Conservation (phyloP, 2,329 filamentous ascomycete species). For the Colletotrichum lupini region DNA sequence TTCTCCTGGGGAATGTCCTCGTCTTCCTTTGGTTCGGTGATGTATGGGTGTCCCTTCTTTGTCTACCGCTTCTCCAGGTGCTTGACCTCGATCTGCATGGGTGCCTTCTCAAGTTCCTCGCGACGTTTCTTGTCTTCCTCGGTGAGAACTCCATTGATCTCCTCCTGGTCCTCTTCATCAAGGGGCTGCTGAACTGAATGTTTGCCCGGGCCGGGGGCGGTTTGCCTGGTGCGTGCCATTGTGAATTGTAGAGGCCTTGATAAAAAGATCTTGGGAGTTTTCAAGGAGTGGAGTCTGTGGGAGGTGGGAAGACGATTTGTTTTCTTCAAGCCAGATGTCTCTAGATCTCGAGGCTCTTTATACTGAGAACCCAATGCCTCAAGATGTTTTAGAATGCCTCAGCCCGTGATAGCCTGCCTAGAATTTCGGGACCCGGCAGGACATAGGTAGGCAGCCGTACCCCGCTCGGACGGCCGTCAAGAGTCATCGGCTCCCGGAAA, state of each 20-base stretch:
- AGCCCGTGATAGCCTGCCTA: neutral
- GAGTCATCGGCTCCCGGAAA: constrained; percentile 16
- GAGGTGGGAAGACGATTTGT: neutral
- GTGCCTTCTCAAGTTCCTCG: constrained; percentile 41
- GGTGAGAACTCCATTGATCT: constrained; percentile 32
- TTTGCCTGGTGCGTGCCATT: constrained; percentile 23
- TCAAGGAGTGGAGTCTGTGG: neutral
- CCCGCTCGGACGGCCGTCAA: constrained; percentile 20
- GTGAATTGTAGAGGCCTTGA: neutral
- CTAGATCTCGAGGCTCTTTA: neutral
- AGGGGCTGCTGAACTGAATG: neutral
- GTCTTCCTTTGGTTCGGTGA: constrained; percentile 44
- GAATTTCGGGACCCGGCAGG: neutral
- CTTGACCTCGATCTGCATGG: constrained; percentile 44
- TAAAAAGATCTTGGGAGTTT: neutral
- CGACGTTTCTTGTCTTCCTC: constrained; percentile 39
- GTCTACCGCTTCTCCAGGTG: constrained; percentile 47
- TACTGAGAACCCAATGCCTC: neutral
- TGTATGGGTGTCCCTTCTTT: constrained; percentile 41
- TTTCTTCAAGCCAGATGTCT: neutral
- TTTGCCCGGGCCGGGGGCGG: neutral
- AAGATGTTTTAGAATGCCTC: neutral
- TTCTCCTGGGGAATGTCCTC: constrained; percentile 41
- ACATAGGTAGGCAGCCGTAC: constrained; percentile 23
- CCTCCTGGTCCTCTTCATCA: constrained; percentile 37